These are phyloP conservation scores for Fusarium coicis DNA, from an alignment of 2,329 filamentous ascomycete species.

Conservation along the genomic window DNA sequence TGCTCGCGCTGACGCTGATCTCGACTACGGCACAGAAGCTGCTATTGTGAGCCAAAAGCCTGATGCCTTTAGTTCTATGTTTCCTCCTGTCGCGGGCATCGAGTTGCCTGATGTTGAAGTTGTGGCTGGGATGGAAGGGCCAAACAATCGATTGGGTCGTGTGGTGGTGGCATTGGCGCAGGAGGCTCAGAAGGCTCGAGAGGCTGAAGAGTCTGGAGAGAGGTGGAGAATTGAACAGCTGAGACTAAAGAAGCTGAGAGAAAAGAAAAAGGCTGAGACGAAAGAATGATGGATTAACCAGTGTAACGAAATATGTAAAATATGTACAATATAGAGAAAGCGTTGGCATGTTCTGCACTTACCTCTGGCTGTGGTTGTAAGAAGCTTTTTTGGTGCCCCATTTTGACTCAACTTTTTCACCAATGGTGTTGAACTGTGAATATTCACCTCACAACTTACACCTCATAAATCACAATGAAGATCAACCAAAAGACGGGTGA, in stretches of 20 bases:
- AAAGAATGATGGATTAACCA: slow-evolving; percentile 6
- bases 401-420: slow-evolving; percentile 20
- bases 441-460: slow-evolving; percentile 18
- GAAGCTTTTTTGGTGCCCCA: slow-evolving; percentile 12
- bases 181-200: slow-evolving; percentile 37
- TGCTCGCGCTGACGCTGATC: slow-evolving; percentile 72
- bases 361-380: neutral
- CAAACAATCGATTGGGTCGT: slow-evolving; percentile 44
- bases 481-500: slow-evolving; percentile 58
- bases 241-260: neutral
- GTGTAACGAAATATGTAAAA: slow-evolving; percentile 19
- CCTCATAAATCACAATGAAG: slow-evolving; percentile 51
- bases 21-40: slow-evolving; percentile 69
- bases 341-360: neutral
- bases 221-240: too few species aligned
- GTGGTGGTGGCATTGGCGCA: slow-evolving; percentile 44
- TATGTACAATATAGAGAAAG: slow-evolving; percentile 28
- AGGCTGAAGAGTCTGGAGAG: neutral
- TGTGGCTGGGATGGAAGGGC: slow-evolving; percentile 29
- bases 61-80: slow-evolving; percentile 58
- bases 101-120: slow-evolving; percentile 41
- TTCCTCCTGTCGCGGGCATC: slow-evolving; percentile 57
- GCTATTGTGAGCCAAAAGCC: slow-evolving; percentile 17
- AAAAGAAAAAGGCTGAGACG: neutral
- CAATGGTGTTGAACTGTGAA: slow-evolving; percentile 9